Base-by-base conservation (phyloP, 805 yeast species). In the Starmerella kuoi region DNA sequence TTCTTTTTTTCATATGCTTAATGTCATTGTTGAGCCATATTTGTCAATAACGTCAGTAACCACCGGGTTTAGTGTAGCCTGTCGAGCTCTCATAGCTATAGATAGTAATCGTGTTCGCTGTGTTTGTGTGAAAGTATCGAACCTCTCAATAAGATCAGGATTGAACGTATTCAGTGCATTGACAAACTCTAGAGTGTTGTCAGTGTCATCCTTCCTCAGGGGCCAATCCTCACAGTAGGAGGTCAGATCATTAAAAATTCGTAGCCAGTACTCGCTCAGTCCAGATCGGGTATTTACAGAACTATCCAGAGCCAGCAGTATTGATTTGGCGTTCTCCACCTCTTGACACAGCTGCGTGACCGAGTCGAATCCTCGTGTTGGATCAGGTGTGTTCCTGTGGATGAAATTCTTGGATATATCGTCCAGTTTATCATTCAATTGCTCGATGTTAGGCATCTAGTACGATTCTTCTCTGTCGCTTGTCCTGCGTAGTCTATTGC, bases 161-260 rank as follows among this genome's bases (percentile, higher is more conserved):
- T 35, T 23, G 25, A 45, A 45, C 28, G n/a, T 23, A 5, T 38
- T 20, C 7, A 34, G 30, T 5, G 38, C 21, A 4, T 24, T 32
- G 8, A 22, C 30, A 6, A 23, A 15, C 8, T 15, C 5, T 23
- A 25, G 30, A 5, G 11, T 6, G n/a, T 5, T 3, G 11, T 33
- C 22, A 7, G 7, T 14, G 3, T 8, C 28, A 5, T 8, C 21
- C 3, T 27, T 5, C 7, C 12, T 21, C n/a, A 31, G 23, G 17
- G 49, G 49, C 49, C 49, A 45, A 28, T 45, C 49, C 35, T 45
- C 49, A 5, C 40, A 28, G 20, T 34, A 20, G 1, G 42, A 18
- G 1, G 34, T 36, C 7, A 36, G 25, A 20, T 45, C 46, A 24
- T 42, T 45, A 9, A 37, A 5, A 6, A 38, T 15, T 14, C 49